Evolutionary conservation across 2,329 filamentous ascomycete genomes (phyloP).

Genomic region (Epichloe typhina): DNA sequence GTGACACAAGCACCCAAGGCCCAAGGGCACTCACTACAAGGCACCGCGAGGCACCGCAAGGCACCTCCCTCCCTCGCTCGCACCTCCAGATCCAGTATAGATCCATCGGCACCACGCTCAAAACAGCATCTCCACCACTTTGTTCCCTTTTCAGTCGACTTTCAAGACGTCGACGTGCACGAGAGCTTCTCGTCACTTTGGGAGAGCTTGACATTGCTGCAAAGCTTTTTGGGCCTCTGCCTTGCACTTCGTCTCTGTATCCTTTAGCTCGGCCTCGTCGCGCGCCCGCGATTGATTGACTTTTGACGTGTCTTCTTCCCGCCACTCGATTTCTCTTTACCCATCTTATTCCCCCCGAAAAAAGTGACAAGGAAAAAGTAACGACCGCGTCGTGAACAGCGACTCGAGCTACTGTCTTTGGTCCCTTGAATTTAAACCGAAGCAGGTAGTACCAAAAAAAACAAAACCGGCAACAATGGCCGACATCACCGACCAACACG

Average conservation of each 20-base stretch:
- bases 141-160: slow-evolving; percentile 34
- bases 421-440: not conserved
- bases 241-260: not conserved
- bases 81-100: slow-evolving; percentile 53
- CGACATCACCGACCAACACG: slow-evolving; percentile 68
- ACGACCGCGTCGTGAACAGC: slow-evolving; percentile 1
- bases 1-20: not conserved
- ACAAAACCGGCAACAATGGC: slow-evolving; percentile 39
- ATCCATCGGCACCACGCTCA: slow-evolving; percentile 51
- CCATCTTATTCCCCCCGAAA: not conserved
- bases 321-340: not conserved
- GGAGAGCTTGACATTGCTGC: slow-evolving; percentile 5
- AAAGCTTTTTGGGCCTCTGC: not conserved
- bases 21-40: slow-evolving; percentile 1
- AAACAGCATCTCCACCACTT: slow-evolving; percentile 49
- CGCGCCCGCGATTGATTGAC: slow-evolving; percentile 1
- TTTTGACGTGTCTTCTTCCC: slow-evolving; percentile 2
- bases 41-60: slow-evolving; percentile 34
- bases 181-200: slow-evolving; percentile 19
- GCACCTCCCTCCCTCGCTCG: slow-evolving; percentile 32
- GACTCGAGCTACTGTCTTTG: slow-evolving; percentile 2
- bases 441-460: not conserved
- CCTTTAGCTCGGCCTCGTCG: not conserved
- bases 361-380: not conserved
- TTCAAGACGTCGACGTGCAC: slow-evolving; percentile 7